phyloP scores from a whole-genome alignment of 2,329 filamentous ascomycete genomes.

The Sarocladiaceae sp. region DNA sequence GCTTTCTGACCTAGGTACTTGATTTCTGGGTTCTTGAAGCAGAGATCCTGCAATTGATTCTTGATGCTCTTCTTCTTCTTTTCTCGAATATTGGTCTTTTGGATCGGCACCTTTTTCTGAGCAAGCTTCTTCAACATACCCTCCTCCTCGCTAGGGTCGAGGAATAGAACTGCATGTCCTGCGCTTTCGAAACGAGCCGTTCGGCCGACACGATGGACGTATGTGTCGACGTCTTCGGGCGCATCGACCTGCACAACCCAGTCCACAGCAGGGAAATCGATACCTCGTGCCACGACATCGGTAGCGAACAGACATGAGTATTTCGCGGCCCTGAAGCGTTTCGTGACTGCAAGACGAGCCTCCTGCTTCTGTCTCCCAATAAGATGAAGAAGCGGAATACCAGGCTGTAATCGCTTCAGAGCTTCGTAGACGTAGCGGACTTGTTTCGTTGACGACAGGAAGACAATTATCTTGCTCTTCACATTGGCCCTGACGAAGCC shows the following conservation, averaged over 20 bases:
- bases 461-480: conserved; percentile 93
- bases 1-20: conserved; percentile 97
- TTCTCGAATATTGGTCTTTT: conserved; percentile 78
- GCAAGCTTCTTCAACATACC: conserved; percentile 86
- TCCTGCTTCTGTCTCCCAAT: conserved; percentile 92
- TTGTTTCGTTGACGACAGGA: conserved; percentile 92
- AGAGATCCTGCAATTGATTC: conserved; percentile 86
- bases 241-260: conserved; percentile 99
- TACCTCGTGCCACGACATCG: conserved; percentile 87
- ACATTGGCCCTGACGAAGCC: conserved; percentile 89
- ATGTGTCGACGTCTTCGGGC: conserved; percentile 94
- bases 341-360: conserved; percentile 81
- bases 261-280: conserved; percentile 95
- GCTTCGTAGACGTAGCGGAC: conserved; percentile 94
- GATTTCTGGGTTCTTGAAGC: conserved; percentile 88
- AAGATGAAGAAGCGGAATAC: conserved; percentile 87
- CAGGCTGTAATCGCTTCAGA: conserved; percentile 89
- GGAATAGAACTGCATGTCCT: conserved; percentile 82
- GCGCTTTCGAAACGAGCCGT: conserved; percentile 91
- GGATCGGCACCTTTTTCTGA: conserved; percentile 84
- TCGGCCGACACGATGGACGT: conserved; percentile 92
- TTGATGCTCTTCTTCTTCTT: conserved; percentile 87
- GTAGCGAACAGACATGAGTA: conserved; percentile 90
- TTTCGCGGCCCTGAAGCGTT: conserved; percentile 75
- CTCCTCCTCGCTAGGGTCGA: conserved; percentile 87